Conservation (phyloP, 495 filamentous ascomycete species). For the Penicillium samsonianum region DNA sequence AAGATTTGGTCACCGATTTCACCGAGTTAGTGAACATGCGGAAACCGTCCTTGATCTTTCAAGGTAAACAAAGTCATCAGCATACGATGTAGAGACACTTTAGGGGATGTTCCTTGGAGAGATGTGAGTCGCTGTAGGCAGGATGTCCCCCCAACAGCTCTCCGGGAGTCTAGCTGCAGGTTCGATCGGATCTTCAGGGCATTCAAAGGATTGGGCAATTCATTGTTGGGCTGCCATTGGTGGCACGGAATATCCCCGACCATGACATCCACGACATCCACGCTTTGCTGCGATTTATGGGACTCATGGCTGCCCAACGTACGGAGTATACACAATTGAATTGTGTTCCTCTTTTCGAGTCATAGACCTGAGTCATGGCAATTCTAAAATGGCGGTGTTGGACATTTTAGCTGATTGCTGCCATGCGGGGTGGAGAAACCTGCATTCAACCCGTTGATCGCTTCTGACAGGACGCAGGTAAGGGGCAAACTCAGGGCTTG, state of each 20-base stretch:
- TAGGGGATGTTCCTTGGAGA: neutral
- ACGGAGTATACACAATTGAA: neutral
- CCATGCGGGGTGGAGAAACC: constrained; percentile 6
- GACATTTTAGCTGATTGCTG: neutral
- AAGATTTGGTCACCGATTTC: neutral
- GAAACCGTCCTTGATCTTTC: neutral
- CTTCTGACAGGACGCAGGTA: constrained; percentile 4
- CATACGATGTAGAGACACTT: neutral
- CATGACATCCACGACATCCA: neutral
- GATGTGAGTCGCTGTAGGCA: neutral
- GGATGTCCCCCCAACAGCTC: neutral
- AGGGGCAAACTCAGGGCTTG: neutral
- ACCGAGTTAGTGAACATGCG: neutral
- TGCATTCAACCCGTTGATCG: constrained; percentile 10
- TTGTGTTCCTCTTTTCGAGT: neutral
- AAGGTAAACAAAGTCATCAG: neutral
- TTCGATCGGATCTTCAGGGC: constrained; percentile 4
- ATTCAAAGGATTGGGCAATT: constrained; percentile 9
- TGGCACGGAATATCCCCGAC: constrained; percentile 8
- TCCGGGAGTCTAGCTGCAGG: neutral
- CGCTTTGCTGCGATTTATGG: neutral
- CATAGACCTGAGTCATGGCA: neutral
- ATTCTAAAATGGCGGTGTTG: constrained; percentile 12
- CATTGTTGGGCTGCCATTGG: constrained; percentile 17
- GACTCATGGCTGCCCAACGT: constrained; percentile 1